Conservation (phyloP, 139 green algal species). For the Medakamo hakoo region DNA sequence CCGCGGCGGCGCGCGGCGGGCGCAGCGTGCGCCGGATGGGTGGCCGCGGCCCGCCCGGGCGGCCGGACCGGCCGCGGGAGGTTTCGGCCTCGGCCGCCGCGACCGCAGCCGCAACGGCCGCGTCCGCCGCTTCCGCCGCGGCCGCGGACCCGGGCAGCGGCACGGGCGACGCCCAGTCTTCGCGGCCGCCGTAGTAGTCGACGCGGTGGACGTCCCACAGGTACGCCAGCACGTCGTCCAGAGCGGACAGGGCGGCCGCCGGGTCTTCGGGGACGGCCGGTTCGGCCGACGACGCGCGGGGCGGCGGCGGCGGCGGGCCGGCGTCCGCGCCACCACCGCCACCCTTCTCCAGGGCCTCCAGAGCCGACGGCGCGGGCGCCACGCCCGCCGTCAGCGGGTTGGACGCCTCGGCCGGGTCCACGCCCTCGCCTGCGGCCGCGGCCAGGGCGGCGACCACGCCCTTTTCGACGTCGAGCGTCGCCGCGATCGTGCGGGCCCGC, state of each 20-base stretch:
- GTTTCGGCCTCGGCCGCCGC: not conserved
- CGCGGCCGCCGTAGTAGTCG: slow-evolving; percentile 66
- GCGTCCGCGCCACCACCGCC: not conserved
- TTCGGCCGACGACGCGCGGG: not conserved
- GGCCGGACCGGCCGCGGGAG: not conserved
- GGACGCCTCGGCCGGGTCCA: no score
- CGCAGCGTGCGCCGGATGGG: not conserved
- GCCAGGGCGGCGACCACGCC: no score
- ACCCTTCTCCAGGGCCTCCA: not conserved
- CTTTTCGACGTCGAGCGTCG: slow-evolving; percentile 61
- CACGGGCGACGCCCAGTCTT: slow-evolving; percentile 5
- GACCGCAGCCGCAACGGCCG: not conserved
- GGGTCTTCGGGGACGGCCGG: not conserved
- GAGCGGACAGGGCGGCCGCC: slow-evolving; percentile 15
- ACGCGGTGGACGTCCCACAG: slow-evolving; percentile 80
- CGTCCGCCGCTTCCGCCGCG: not conserved
- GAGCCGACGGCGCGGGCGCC: not conserved
- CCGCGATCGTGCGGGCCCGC: slow-evolving; percentile 31
- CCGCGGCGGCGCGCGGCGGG: no score
- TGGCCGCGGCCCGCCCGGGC: not conserved
- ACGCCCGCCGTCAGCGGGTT: slow-evolving; percentile 29
- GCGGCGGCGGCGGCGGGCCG: not conserved
- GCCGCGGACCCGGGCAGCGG: not conserved
- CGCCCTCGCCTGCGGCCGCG: no score
- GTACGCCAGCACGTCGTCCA: slow-evolving; percentile 75